Conservation (phyloP, 2,329 filamentous ascomycete genomes). For the Fusarium napiforme region DNA sequence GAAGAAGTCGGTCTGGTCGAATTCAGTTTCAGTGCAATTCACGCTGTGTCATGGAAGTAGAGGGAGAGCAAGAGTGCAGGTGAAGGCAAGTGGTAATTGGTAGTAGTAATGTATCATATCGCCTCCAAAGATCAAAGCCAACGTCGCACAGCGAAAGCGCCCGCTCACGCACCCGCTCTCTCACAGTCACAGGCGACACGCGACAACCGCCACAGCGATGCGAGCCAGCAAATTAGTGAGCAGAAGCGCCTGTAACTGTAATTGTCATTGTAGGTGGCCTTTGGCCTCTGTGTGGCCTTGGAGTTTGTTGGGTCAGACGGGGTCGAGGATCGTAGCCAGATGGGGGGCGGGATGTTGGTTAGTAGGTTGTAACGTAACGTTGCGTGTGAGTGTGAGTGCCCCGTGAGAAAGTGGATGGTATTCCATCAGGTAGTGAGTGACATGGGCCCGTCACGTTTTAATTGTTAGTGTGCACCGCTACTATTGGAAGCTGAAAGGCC, state of each 20-base stretch:
- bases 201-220: constrained; percentile 36
- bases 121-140: constrained; percentile 28
- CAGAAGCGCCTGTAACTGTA: constrained; percentile 5
- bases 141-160: constrained; percentile 39
- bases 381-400: constrained; percentile 37
- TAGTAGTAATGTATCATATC: constrained; percentile 20
- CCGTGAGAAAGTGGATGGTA: constrained; percentile 34
- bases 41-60: constrained; percentile 8
- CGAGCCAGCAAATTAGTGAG: constrained; percentile 15
- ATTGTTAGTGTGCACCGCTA: constrained; percentile 31
- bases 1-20: constrained; percentile 19
- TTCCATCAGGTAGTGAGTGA: not conserved
- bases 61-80: not conserved
- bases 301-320: constrained; percentile 28
- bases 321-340: not conserved
- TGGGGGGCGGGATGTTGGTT: not conserved
- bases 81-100: not conserved
- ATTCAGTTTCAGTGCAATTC: constrained; percentile 2
- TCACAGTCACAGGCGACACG: constrained; percentile 17
- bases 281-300: not conserved
- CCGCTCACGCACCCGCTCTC: constrained; percentile 1
- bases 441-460: not conserved
- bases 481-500: not conserved
- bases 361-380: constrained; percentile 30
- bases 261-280: constrained; percentile 3